Conservation (phyloP, 1,284 basidiomycete species). For the Coniferiporia sulphurascens region DNA sequence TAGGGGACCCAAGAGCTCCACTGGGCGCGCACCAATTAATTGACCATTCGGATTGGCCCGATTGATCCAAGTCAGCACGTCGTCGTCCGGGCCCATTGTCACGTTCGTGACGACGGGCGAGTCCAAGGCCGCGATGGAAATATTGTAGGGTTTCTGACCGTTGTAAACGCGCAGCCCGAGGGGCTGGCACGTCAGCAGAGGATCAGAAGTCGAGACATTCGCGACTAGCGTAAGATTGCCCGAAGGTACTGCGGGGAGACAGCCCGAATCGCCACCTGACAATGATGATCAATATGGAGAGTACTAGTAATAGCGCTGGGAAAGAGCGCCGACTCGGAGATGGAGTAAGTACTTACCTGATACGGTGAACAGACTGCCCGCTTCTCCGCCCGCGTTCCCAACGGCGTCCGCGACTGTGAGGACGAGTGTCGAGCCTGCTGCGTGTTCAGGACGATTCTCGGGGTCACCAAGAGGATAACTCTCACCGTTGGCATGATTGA, state of each 20-base stretch:
- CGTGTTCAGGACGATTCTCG: neutral
- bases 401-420: slow-evolving; percentile 42
- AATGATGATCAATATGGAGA: no score
- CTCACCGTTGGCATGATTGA: slow-evolving; percentile 39
- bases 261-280: slow-evolving; percentile 8
- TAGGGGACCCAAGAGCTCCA: neutral
- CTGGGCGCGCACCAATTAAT: slow-evolving; percentile 39
- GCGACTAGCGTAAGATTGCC: slow-evolving; percentile 34
- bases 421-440: slow-evolving; percentile 37
- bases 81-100: slow-evolving; percentile 34
- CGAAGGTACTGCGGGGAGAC: slow-evolving; percentile 8
- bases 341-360: slow-evolving; percentile 26
- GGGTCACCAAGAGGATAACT: neutral
- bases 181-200: slow-evolving; percentile 40
- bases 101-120: slow-evolving; percentile 41
- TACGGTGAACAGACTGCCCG: slow-evolving; percentile 32
- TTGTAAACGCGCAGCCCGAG: slow-evolving; percentile 43
- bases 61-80: slow-evolving; percentile 44
- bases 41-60: slow-evolving; percentile 35
- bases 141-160: slow-evolving; percentile 42
- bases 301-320: neutral
- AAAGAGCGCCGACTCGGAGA: neutral
- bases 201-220: slow-evolving; percentile 34
- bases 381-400: slow-evolving; percentile 38
- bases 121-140: slow-evolving; percentile 37